Evolutionary conservation across 495 filamentous ascomycete genomes (phyloP).

Genomic region (Cercophora scortea): DNA sequence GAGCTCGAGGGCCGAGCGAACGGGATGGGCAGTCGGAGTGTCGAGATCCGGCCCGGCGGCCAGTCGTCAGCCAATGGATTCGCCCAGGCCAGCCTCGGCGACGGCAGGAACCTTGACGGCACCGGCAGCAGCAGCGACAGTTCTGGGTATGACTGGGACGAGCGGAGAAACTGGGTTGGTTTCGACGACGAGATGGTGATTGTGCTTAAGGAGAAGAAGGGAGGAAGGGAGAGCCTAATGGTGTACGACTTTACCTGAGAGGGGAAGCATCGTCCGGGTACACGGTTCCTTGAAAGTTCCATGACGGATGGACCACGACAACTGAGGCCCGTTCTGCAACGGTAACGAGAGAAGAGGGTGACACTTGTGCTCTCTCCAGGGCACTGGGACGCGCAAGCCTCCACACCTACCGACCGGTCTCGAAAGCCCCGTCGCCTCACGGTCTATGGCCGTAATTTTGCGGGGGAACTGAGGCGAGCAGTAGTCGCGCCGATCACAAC

Average conservation of each 20-base stretch:
- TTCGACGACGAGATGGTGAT: constrained; percentile 95
- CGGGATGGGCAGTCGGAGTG: constrained; percentile 21
- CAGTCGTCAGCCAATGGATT: background rate
- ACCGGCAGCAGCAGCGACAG: background rate
- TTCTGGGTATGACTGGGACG: constrained; percentile 11
- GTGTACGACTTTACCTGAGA: constrained; percentile 88
- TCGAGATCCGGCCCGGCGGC: constrained; percentile 39
- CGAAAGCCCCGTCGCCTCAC: too few species aligned
- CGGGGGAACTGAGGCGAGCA: too few species aligned
- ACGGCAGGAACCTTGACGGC: constrained; percentile 1
- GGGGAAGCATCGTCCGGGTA: background rate
- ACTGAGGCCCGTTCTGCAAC: too few species aligned
- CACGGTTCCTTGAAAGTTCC: too few species aligned
- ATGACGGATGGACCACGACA: too few species aligned
- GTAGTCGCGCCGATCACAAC: too few species aligned
- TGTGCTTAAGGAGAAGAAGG: constrained; percentile 62
- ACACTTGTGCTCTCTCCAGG: too few species aligned
- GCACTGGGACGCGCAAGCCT: too few species aligned
- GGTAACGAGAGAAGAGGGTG: too few species aligned
- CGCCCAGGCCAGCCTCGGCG: constrained; percentile 6
- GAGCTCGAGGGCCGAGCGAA: constrained; percentile 71
- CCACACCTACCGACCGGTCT: too few species aligned
- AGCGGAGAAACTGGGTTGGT: constrained; percentile 60
- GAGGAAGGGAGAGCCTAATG: constrained; percentile 64
- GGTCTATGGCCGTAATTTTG: too few species aligned